phyloP scores from a whole-genome alignment of 2,329 filamentous ascomycete species.

The Stenocarpella maydis region DNA sequence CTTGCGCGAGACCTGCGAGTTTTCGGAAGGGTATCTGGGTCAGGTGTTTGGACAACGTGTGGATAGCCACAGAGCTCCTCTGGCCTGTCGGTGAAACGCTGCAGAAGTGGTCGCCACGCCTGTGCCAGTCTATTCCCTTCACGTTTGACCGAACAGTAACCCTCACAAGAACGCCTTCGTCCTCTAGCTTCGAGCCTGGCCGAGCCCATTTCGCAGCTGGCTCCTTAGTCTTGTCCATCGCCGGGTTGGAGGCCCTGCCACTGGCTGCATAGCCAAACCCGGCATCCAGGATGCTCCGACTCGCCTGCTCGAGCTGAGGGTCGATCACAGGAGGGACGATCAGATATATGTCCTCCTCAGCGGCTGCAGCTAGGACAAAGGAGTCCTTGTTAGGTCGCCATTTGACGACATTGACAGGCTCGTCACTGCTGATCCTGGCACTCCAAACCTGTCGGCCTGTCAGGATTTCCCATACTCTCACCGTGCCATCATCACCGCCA shows the following conservation, averaged over 20 bases:
- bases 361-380: conserved; percentile 82
- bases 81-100: conserved; percentile 86
- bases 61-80: conserved; percentile 85
- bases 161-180: conserved; percentile 80
- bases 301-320: conserved; percentile 76
- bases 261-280: conserved; percentile 91
- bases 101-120: conserved; percentile 91
- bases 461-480: conserved; percentile 87
- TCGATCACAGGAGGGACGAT: conserved; percentile 78
- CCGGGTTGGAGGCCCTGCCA: conserved; percentile 59
- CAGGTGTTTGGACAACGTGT: conserved; percentile 92
- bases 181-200: conserved; percentile 76
- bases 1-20: conserved; percentile 78
- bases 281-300: conserved; percentile 79
- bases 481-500: conserved; percentile 92
- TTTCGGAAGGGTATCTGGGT: conserved; percentile 93
- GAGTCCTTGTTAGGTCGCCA: conserved; percentile 89
- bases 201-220: conserved; percentile 84
- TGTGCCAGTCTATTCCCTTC: conserved; percentile 93
- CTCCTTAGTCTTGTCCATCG: conserved; percentile 71
- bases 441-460: conserved; percentile 91
- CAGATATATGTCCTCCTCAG: conserved; percentile 86
- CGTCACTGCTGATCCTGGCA: conserved; percentile 78
- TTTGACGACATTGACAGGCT: conserved; percentile 83
- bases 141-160: conserved; percentile 81